Evolutionary conservation across 2,329 filamentous ascomycete genomes (phyloP), one percentile per base, ranked within the genome.

Genomic region (Curvularia sp.): DNA sequence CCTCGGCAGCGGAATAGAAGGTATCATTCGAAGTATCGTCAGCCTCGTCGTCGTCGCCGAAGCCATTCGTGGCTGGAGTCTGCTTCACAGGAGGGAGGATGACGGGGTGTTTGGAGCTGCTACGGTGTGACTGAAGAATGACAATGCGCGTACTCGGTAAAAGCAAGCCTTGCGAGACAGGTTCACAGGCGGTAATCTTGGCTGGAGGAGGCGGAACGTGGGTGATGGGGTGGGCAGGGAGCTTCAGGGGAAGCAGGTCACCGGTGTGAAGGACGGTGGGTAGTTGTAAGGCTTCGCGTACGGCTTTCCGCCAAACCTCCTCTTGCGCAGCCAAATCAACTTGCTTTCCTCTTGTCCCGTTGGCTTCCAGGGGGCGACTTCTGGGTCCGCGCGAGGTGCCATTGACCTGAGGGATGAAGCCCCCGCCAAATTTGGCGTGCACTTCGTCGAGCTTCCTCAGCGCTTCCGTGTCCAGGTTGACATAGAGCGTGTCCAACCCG

Each of bases 1-100:
- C 93, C 74, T 97, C 94, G 2, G 92, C 89, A 1, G 94, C 94
- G 5, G 94, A 97, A 77, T 87, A 97, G 79, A 97, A 97, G 67
- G 93, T 89, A 72, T 98, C 94, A 57, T 91, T 96, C 5, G 91
- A 89, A 1, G 90, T 92, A 69, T 96, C 92, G 68, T 96, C 92
- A 56, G 95, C 91, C 56, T 96, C 91, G 28, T 90, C 89, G 48
- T 83, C 82, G 60, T 86, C 83, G 53, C 80, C 82, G 15, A 78
- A 83, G 23, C 86, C 82, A 43, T 86, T 87, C 65, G 88, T 87
- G 28, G 89, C 52, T 78, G 76, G 18, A 80, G 78, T 27, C 78
- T 78, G 55, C 80, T 80, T 63, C 82, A 75, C 49, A 57, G 73
- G 66, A 68, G 78, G 63, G 65, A 77, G 48, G 72, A 80, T 43